Evolutionary conservation across 2,329 filamentous ascomycete species (phyloP), one percentile per base, ranked within the genome.

Genomic region (Fusarium zealandicum): DNA sequence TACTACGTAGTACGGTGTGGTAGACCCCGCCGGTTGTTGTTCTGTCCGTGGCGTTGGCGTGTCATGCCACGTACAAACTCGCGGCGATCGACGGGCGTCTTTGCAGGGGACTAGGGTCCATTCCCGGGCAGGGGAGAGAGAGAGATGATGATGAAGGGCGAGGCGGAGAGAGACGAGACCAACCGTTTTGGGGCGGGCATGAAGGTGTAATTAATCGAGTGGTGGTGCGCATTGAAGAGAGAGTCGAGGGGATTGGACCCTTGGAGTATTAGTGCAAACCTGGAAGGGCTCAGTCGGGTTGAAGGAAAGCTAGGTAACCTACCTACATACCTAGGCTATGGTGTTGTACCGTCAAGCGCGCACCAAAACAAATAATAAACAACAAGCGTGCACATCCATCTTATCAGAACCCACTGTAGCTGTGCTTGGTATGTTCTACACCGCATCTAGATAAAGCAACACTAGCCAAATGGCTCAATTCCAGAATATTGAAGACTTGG

Each of bases 201-300:
- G 50, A 65, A 63, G 38, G 51, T 54, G 56, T 50, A 65, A 65
- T 59, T 51, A 57, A 50, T 38, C 41, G 52, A 57, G 61, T 54
- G 47, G 47, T 28, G 16, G 46, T 18, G 51, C 17, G 37, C 48
- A 50, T 50, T 48, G 30, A 52, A 44, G 40, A 12, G 27, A 27
- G 30, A 46, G 31, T 33, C 58, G 49, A 42, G 48, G 48, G 48
- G 43, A 50, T 43, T 54, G 47, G 20, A 25, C 36, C 20, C 35
- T 22, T 38, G 12, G 30, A 33, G n/a, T 17, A 20, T n/a, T n/a
- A n/a, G n/a, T n/a, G n/a, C n/a, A n/a, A n/a, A n/a, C n/a, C n/a
- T n/a, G n/a, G n/a, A n/a, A n/a, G n/a, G n/a, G n/a, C n/a, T n/a
- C n/a, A n/a, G n/a, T n/a, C n/a, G n/a, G 8, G 7, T 10, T 42